Base-by-base conservation (phyloP, 78 protist genomes). In the Dictyostelium purpureum region DNA sequence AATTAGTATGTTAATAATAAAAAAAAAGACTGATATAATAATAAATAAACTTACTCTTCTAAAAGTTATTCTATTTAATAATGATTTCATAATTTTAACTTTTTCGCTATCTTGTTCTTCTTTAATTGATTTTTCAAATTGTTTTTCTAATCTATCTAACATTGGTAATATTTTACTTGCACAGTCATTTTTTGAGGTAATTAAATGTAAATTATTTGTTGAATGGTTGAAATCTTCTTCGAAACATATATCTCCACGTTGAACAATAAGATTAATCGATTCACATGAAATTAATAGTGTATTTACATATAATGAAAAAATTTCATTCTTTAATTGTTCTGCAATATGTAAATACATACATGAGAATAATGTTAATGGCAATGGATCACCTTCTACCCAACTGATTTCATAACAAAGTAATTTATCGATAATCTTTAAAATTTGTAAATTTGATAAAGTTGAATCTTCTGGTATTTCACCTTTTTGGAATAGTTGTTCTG, bases 201-300 rank as follows among this genome's bases (percentile, higher is more conserved):
- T n/a, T 33, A 71, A 28, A 28, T 24, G 12, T 11, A 83, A 47
- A 43, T 19, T 37, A 43, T 40, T 56, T 6, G 79, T 74, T 42
- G 90, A 49, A 14, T 71, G 4, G 57, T 71, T 83, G 63, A 83
- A 83, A 57, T 83, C 90, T 14, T 83, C 90, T 71, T 83, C 90
- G 49, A 73, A 52, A 43, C 79, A 69, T 19, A 83, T 24, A 42
- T 83, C 90, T 43, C 90, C 90, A 69, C 73, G 57, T 37, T 43
- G n/a, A 28, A 83, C 74, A 24, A 70, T 52, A 12, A 33, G 24
- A 31, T 16, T 31, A 0, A 52, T 37, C 0, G 54, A 18, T 14
- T 83, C 90, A 45, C 77, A 83, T 0, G 79, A 38, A 10, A 57
- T 70, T n/a, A 83, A 83, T 40, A 83, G 56, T 14, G 63, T n/a